Evolutionary conservation across 306 rosid species (phyloP), one percentile per base, ranked within the genome.

Genomic region (Ziziphus jujuba): DNA sequence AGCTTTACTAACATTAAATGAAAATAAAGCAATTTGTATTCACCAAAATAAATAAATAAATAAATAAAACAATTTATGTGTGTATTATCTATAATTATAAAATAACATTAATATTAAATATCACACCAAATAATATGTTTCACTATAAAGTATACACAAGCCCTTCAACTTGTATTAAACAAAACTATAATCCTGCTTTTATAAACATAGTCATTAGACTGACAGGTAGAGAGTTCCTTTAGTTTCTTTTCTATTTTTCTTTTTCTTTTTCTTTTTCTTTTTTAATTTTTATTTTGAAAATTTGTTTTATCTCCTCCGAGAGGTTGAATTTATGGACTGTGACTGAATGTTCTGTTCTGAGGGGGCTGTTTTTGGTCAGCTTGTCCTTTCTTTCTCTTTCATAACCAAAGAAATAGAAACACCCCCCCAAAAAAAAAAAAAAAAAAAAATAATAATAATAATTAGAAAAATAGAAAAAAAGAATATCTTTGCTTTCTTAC

Each of bases 301-400:
- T 67, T 43, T 69, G 48, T 47, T 47, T 57, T 56, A 68, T 57
- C 62, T 43, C 64, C 55, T 36, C 61, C 45, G n/a, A 31, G 69
- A 44, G 47, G 34, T 40, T 40, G 45, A 57, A 31, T 59, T 59
- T 38, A 53, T 21, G 59, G 54, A 53, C 15, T 50, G 68, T 25
- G 67, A 67, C 44, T 72, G 52, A 56, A 72, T 56, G 71, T 56
- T 52, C 69, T 67, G 24, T 74, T 60, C 73, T 60, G 54, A 28
- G 36, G 56, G 54, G 58, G 54, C 63, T 63, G 60, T 64, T 76
- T n/a, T 54, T 66, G 74, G 66, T 60, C 74, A 60, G 62, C 63
- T 47, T 21, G 5, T 65, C 65, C 9, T 56, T 20, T 55, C 20
- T 65, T 3, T 49, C 59, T 48, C 44, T 53, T 15, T 59, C 61